phyloP scores from a whole-genome alignment of 2,329 filamentous ascomycete species.

The Mycosphaerella arachidis region DNA sequence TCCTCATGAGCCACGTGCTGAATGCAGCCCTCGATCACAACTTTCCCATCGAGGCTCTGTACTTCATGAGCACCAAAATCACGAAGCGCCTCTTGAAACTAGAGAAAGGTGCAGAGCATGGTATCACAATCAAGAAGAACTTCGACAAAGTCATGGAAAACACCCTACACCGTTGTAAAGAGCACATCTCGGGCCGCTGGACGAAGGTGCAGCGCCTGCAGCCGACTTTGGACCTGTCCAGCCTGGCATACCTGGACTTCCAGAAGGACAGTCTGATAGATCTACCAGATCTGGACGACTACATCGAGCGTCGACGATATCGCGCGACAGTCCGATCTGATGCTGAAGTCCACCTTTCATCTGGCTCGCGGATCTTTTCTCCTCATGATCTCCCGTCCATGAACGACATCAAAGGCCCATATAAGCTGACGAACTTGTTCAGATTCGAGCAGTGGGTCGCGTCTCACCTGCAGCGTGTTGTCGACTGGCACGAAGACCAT shows the following conservation, averaged over 20 bases:
- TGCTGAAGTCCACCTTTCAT: no score
- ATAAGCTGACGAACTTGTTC: conserved; percentile 13
- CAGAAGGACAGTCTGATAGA: conserved; percentile 11
- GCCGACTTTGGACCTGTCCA: no score
- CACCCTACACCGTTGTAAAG: background rate
- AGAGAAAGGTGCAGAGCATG: background rate
- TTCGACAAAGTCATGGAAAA: background rate
- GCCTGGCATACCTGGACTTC: conserved; percentile 9
- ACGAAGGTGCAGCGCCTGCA: background rate
- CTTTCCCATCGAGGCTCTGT: conserved; percentile 2
- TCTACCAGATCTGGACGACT: conserved; percentile 18
- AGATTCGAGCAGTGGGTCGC: conserved; percentile 21
- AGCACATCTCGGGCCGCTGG: conserved; percentile 5
- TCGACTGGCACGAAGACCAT: no score
- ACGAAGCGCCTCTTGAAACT: conserved; percentile 24
- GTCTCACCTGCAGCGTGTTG: conserved; percentile 4
- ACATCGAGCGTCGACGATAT: conserved; percentile 6
- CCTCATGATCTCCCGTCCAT: conserved; percentile 1
- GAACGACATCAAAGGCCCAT: background rate
- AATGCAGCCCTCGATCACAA: no score
- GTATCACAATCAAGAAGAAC: no score
- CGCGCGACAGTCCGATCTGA: background rate
- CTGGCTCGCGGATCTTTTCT: no score
- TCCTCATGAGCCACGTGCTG: conserved; percentile 51
- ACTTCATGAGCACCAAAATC: conserved; percentile 26